Percentiles rank a stretch among this genome's conserved stretches.
phyloP scores from a whole-genome alignment of 2,329 filamentous ascomycete species.

The Elsinoe australis region DNA sequence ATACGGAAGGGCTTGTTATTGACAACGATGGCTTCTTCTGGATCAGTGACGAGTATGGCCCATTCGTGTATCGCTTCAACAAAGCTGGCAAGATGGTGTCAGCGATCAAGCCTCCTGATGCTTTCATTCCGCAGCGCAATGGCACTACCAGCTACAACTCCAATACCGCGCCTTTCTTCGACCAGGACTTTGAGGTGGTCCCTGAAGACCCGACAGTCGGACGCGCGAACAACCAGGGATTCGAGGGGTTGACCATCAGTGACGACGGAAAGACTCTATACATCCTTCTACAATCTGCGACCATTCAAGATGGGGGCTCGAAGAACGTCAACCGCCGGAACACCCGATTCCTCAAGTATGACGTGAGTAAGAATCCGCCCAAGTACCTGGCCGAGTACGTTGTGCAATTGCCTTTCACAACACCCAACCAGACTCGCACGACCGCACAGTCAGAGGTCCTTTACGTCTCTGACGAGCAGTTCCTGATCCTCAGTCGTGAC shows the following conservation, averaged over 20 bases:
- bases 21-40: slow-evolving; percentile 56
- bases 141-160: slow-evolving; percentile 54
- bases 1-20: slow-evolving; percentile 60
- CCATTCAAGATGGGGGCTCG: slow-evolving; percentile 54
- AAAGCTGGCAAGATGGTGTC: slow-evolving; percentile 50
- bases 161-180: slow-evolving; percentile 55
- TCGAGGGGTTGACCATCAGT: slow-evolving; percentile 60
- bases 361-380: slow-evolving; percentile 40
- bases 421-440: slow-evolving; percentile 44
- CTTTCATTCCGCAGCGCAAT: slow-evolving; percentile 58
- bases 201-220: slow-evolving; percentile 55
- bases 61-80: slow-evolving; percentile 61
- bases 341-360: slow-evolving; percentile 57
- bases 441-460: slow-evolving; percentile 64
- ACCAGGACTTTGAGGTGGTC: slow-evolving; percentile 40
- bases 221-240: slow-evolving; percentile 66
- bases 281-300: slow-evolving; percentile 57
- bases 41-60: slow-evolving; percentile 64
- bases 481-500: slow-evolving; percentile 61
- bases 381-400: slow-evolving; percentile 55
- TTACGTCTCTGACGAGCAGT: slow-evolving; percentile 54
- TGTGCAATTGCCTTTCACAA: slow-evolving; percentile 55
- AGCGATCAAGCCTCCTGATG: slow-evolving; percentile 58
- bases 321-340: slow-evolving; percentile 49
- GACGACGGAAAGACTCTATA: slow-evolving; percentile 57